These are phyloP conservation scores for Russula foetens DNA, from an alignment of 768 basidiomycete species.

Conservation along the genomic window DNA sequence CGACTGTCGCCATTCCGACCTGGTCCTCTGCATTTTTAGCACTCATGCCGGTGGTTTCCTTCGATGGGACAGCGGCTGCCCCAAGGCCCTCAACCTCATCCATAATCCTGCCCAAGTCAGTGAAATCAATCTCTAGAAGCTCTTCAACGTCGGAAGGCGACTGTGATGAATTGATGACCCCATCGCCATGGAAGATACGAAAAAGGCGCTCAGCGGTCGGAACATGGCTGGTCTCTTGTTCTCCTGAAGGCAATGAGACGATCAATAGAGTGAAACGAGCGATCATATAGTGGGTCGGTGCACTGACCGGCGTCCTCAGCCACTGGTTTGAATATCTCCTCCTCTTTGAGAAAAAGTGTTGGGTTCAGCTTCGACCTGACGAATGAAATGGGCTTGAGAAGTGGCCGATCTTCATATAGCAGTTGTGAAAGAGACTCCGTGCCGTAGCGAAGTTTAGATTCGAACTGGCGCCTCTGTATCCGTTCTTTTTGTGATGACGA, in stretches of 20 bases:
- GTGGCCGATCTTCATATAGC: constrained; percentile 49
- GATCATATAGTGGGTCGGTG: background rate
- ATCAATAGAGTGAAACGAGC: background rate
- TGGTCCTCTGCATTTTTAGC: background rate
- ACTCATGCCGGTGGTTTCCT: background rate
- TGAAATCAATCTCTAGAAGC: constrained; percentile 48
- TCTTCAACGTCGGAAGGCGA: constrained; percentile 19
- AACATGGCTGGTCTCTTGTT: constrained; percentile 44
- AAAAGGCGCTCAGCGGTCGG: constrained; percentile 67
- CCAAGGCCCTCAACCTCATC: constrained; percentile 32
- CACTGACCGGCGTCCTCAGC: constrained; percentile 44
- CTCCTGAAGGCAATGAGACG: constrained; percentile 29
- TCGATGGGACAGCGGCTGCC: constrained; percentile 19
- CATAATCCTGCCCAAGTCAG: constrained; percentile 44
- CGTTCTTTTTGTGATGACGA: constrained; percentile 21
- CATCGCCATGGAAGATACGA: constrained; percentile 44
- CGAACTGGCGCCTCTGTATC: constrained; percentile 19
- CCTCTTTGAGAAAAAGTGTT: constrained; percentile 45
- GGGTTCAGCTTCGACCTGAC: constrained; percentile 50
- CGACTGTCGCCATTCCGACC: constrained; percentile 17
- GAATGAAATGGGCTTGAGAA: constrained; percentile 60
- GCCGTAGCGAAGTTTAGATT: constrained; percentile 30
- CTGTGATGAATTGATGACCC: background rate
- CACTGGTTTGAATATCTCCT: constrained; percentile 51
- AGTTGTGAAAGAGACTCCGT: constrained; percentile 48